These are phyloP conservation scores for Clonostachys byssicola DNA, from an alignment of 2,329 filamentous ascomycete species.

Conservation along the genomic window DNA sequence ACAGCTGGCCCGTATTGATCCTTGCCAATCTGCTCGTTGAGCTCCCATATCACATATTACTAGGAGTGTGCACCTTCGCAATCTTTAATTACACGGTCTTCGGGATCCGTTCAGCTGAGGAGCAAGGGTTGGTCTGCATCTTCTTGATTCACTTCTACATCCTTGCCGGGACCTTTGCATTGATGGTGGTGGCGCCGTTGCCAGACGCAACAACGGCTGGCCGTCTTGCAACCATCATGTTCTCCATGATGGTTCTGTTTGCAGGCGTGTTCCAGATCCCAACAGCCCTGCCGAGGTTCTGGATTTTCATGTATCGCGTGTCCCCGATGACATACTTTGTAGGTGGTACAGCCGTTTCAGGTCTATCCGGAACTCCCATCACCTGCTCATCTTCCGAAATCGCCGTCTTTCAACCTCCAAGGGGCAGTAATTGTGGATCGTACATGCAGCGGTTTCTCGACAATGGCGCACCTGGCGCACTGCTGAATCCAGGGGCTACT, in stretches of 20 bases:
- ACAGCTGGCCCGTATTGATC: conserved; percentile 83
- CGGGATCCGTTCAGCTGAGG: conserved; percentile 35
- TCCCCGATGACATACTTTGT: conserved; percentile 82
- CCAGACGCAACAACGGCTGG: conserved; percentile 13
- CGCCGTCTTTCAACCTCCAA: too few relatives aligned
- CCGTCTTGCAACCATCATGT: not conserved
- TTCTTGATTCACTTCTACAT: conserved; percentile 46
- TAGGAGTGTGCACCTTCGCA: not conserved
- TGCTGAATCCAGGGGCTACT: conserved; percentile 48
- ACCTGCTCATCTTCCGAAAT: too few relatives aligned
- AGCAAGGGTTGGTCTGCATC: conserved; percentile 55
- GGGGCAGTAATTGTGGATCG: too few relatives aligned
- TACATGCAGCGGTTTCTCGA: conserved; percentile 2
- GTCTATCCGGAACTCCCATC: too few relatives aligned
- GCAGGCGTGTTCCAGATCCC: conserved; percentile 49
- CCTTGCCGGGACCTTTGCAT: not conserved
- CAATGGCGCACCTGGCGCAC: conserved; percentile 40
- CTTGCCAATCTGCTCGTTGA: conserved; percentile 79
- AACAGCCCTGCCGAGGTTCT: conserved; percentile 63
- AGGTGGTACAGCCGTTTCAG: conserved; percentile 37
- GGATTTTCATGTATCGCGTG: conserved; percentile 80
- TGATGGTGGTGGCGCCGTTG: conserved; percentile 76
- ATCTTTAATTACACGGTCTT: conserved; percentile 62
- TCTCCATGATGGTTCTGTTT: not conserved
- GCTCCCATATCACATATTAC: conserved; percentile 64